Conservation (phyloP, 2,329 filamentous ascomycete species). For the Colletotrichum australisinense region DNA sequence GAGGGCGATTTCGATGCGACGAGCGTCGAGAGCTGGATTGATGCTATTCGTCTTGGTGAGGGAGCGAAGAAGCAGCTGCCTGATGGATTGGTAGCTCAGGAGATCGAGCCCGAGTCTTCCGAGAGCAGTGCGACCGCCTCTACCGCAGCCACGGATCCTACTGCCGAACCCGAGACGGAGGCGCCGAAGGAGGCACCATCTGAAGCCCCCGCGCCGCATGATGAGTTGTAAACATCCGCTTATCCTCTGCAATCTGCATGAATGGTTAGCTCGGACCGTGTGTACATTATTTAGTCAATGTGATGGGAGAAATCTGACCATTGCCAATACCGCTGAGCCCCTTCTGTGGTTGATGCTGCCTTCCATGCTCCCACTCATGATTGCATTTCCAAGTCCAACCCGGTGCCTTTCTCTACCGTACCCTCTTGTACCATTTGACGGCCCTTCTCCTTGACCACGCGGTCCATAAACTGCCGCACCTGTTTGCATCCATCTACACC, state of each 20-base stretch:
- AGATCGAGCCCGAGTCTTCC: constrained; percentile 9
- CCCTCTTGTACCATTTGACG: constrained; percentile 70
- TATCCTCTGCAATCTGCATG: constrained; percentile 1
- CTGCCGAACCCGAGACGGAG: constrained; percentile 40
- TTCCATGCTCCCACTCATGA: constrained; percentile 38
- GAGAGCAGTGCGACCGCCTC: constrained; percentile 15
- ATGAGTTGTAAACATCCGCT: constrained; percentile 57
- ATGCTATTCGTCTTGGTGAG: constrained; percentile 91
- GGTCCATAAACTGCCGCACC: constrained; percentile 83
- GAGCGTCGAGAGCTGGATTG: constrained; percentile 86
- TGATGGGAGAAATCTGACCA: constrained; percentile 22
- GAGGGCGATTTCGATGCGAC: constrained; percentile 68
- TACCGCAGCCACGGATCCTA: constrained; percentile 32
- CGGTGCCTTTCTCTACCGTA: constrained; percentile 59
- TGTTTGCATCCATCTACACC: constrained; percentile 93
- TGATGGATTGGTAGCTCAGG: constrained; percentile 63
- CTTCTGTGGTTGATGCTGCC: constrained; percentile 27
- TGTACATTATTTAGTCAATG: constrained; percentile 21
- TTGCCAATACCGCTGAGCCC: constrained; percentile 1
- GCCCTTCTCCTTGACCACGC: constrained; percentile 79
- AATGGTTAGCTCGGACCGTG: constrained; percentile 13
- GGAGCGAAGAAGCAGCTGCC: constrained; percentile 82
- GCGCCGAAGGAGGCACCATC: constrained; percentile 51
- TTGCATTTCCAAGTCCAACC: constrained; percentile 64
- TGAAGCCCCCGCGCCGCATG: constrained; percentile 49